Base-by-base conservation (phyloP, 2,329 filamentous ascomycete species). In the Fusarium falciforme region DNA sequence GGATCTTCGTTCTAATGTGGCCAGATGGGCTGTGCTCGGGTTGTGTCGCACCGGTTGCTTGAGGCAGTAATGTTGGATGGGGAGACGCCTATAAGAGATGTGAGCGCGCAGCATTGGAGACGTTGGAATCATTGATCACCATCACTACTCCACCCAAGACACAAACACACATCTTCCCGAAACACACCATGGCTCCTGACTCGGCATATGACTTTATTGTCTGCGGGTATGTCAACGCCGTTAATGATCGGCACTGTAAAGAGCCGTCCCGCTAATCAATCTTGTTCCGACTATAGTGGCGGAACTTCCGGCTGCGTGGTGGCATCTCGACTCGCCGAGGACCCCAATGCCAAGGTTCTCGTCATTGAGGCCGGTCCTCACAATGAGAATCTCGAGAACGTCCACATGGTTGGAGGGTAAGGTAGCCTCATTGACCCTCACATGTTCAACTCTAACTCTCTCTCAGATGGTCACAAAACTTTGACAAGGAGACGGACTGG, bases 401-500 rank as follows among this genome's bases (percentile, higher is more conserved):
- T 85, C 4, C 82, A 87, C 62, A 89, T 89, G 87, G 82, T 83
- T 6, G 87, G 87, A 64, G 87, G 85, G 80, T 86, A 78, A 76
- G 80, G 80, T 73, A 8, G 2, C 33, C 12, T 20, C 11, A 3
- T 6, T 16, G 11, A 6, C 6, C 6, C 11, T 11, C 17, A 14
- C 20, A 6, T n/a, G 11, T 27, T 14, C 4, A 12, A 10, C 5
- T 1, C 10, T n/a, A 22, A 36, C 33, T 27, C 35, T 29, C 36
- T 17, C 27, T 14, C 11, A 81, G 79, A n/a, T 86, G 85, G 84
- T 82, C 82, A 17, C 80, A 85, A 44, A 85, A 85, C 58, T 84
- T 87, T 63, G 86, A 87, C 64, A 83, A 79, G 11, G 85, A 86
- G 66, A 85, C 85, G 0, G 87, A 88, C 66, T 89, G 87, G 87